Evolutionary conservation across 768 basidiomycete species (phyloP).

Genomic region (Podaxis pistillaris): DNA sequence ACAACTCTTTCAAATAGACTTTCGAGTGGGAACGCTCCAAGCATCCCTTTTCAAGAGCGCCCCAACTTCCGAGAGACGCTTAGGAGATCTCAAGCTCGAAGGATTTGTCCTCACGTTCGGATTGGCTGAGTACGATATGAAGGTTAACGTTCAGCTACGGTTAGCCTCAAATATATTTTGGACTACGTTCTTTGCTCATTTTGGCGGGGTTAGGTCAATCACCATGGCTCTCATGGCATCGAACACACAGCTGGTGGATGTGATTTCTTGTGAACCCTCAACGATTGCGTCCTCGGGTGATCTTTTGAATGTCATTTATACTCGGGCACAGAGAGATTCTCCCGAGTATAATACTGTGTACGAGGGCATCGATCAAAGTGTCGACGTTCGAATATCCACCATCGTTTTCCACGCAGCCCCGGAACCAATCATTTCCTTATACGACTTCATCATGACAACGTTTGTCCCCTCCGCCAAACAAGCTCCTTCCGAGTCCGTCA

Average conservation of each 20-base stretch:
- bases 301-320: conserved; percentile 77
- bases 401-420: conserved; percentile 87
- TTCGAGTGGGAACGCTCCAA: conserved; percentile 81
- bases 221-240: conserved; percentile 71
- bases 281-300: conserved; percentile 48
- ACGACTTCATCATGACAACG: conserved; percentile 97
- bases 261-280: conserved; percentile 60
- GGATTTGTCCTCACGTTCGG: conserved; percentile 75
- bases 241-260: conserved; percentile 48
- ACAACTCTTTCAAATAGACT: conserved; percentile 77
- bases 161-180: conserved; percentile 27
- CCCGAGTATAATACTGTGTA: conserved; percentile 80
- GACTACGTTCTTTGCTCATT: neutral
- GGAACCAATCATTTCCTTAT: conserved; percentile 85
- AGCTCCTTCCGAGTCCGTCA: neutral
- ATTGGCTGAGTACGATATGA: conserved; percentile 82
- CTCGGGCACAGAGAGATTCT: conserved; percentile 76
- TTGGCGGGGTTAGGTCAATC: conserved; percentile 52
- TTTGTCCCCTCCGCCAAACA: conserved; percentile 57
- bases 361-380: conserved; percentile 84
- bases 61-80: conserved; percentile 58
- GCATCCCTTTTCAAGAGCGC: conserved; percentile 75
- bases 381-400: conserved; percentile 87
- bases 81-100: conserved; percentile 80
- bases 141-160: conserved; percentile 79